These are phyloP conservation scores for Teratosphaeria pseudoeucalypti DNA, from an alignment of 2,329 filamentous ascomycete species.

Conservation along the genomic window DNA sequence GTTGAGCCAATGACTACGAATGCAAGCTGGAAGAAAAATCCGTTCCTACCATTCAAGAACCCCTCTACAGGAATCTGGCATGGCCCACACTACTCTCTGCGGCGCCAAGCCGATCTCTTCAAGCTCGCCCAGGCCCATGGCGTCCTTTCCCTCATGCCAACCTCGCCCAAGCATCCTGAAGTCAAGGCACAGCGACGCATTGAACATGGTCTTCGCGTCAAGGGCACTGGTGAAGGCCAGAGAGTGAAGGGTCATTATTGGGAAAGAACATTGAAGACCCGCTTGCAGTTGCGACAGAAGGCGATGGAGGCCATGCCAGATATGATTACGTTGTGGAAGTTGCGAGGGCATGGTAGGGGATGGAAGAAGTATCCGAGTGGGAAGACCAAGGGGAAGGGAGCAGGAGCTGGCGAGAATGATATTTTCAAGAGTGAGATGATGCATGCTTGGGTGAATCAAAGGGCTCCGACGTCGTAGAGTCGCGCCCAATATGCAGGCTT, in stretches of 20 bases:
- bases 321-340: conserved; percentile 87
- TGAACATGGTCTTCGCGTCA: conserved; percentile 72
- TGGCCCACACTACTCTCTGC: conserved; percentile 69
- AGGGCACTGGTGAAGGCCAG: conserved; percentile 85
- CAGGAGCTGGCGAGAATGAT: conserved; percentile 1
- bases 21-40: conserved; percentile 48
- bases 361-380: conserved; percentile 62
- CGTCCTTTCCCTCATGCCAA: conserved; percentile 26
- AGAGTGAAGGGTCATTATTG: conserved; percentile 90
- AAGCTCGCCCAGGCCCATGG: conserved; percentile 61
- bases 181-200: conserved; percentile 60
- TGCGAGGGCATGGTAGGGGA: conserved; percentile 67
- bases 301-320: conserved; percentile 94
- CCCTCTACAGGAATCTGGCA: conserved; percentile 72
- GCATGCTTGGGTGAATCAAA: conserved; percentile 9
- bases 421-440: conserved; percentile 6
- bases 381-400: conserved; percentile 1
- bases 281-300: conserved; percentile 78
- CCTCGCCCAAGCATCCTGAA: conserved; percentile 34
- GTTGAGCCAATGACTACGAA: conserved; percentile 4
- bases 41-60: conserved; percentile 73
- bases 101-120: conserved; percentile 81
- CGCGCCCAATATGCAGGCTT: neutral
- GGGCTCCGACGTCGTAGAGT: neutral
- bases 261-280: conserved; percentile 74